Conservation (phyloP, 2,329 filamentous ascomycete genomes). For the Pestalotiopsis sp. region DNA sequence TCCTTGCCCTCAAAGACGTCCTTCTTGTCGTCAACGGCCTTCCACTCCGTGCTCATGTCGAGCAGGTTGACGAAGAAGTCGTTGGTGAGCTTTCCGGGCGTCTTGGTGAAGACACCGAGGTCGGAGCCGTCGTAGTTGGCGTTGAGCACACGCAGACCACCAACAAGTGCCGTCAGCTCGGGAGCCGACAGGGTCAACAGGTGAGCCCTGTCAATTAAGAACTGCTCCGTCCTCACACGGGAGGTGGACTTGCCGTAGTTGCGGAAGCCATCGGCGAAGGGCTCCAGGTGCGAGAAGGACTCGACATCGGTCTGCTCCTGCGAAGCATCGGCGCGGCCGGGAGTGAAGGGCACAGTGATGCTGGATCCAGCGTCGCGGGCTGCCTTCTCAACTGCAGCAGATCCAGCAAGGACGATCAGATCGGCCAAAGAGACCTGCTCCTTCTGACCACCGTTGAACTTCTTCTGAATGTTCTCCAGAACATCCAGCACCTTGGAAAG, state of each 20-base stretch:
- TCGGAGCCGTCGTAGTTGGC: conserved; percentile 71
- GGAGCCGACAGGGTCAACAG: conserved; percentile 70
- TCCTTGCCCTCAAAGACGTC: conserved; percentile 66
- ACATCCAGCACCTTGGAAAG: conserved; percentile 60
- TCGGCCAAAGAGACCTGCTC: conserved; percentile 81
- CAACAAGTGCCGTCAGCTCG: conserved; percentile 69
- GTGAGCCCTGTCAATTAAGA: conserved; percentile 70
- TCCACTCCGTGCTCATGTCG: conserved; percentile 67
- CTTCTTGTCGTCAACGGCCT: conserved; percentile 44
- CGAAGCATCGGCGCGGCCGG: conserved; percentile 70
- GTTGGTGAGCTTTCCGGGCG: conserved; percentile 69
- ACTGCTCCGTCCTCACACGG: conserved; percentile 66
- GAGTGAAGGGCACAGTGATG: conserved; percentile 67
- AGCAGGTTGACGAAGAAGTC: conserved; percentile 83
- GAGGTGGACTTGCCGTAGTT: conserved; percentile 68
- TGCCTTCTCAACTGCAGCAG: conserved; percentile 72
- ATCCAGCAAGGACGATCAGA: conserved; percentile 73
- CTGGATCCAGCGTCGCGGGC: conserved; percentile 47
- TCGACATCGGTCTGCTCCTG: conserved; percentile 70
- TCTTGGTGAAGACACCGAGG: conserved; percentile 67
- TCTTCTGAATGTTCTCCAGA: conserved; percentile 64
- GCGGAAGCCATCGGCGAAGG: conserved; percentile 73
- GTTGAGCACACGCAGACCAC: conserved; percentile 69
- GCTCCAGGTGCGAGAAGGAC: conserved; percentile 67
- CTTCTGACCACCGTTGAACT: conserved; percentile 57